These are phyloP conservation scores for Pleurotus pulmonarius DNA, from an alignment of 768 basidiomycete species.

Conservation along the genomic window DNA sequence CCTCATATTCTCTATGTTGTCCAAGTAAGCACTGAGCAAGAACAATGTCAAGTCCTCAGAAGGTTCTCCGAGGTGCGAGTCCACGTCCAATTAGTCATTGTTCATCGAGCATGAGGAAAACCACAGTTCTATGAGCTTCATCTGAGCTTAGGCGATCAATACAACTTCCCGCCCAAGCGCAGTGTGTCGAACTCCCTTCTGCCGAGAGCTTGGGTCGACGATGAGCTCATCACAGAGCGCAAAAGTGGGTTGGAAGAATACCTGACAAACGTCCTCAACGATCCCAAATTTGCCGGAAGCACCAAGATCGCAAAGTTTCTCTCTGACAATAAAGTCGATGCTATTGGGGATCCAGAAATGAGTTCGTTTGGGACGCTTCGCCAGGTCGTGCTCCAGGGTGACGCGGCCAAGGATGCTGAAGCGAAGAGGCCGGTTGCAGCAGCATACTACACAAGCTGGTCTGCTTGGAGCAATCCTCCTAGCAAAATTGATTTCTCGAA, in stretches of 20 bases:
- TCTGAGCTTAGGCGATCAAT: slow-evolving; percentile 20
- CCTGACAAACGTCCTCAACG: slow-evolving; percentile 27
- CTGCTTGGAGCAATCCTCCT: neutral
- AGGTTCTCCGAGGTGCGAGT: slow-evolving; percentile 42
- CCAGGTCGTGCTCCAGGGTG: neutral
- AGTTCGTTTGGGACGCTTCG: neutral
- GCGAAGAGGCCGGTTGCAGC: neutral
- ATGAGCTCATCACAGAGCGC: slow-evolving; percentile 39
- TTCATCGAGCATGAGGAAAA: neutral
- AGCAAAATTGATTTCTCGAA: slow-evolving; percentile 5
- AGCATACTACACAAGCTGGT: slow-evolving; percentile 5
- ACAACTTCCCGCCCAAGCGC: slow-evolving; percentile 36
- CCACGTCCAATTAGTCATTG: neutral
- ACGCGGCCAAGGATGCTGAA: neutral
- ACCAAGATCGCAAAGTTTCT: slow-evolving; percentile 27
- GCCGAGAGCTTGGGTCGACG: slow-evolving; percentile 44
- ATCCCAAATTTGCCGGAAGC: slow-evolving; percentile 24
- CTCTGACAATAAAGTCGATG: neutral
- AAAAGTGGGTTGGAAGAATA: slow-evolving; percentile 37
- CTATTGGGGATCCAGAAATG: neutral
- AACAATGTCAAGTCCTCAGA: slow-evolving; percentile 22
- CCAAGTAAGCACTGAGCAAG: slow-evolving; percentile 26
- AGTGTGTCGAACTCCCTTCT: slow-evolving; percentile 36
- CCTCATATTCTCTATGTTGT: slow-evolving; percentile 46
- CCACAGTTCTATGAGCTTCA: slow-evolving; percentile 4